These are phyloP conservation scores for Thermothielavioides terrestris DNA, from an alignment of 495 filamentous ascomycete genomes.

Conservation along the genomic window DNA sequence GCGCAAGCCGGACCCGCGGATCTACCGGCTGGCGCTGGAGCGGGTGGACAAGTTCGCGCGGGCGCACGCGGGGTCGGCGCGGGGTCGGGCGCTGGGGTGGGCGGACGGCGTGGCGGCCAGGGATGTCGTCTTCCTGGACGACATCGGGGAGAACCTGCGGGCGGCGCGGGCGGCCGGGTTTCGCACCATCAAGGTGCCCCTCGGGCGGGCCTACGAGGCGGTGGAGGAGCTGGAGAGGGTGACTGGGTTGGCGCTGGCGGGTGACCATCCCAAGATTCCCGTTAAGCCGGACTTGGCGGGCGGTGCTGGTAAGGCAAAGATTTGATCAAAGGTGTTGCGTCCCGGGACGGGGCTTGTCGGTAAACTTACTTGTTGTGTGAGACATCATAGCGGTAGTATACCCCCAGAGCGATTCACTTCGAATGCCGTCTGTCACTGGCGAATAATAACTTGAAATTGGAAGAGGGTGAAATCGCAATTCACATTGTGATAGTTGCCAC, in stretches of 20 bases:
- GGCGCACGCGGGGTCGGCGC: constrained; percentile 28
- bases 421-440: neutral
- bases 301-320: constrained; percentile 30
- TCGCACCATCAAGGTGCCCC: constrained; percentile 69
- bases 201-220: constrained; percentile 72
- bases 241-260: constrained; percentile 41
- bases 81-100: constrained; percentile 38
- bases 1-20: constrained; percentile 74
- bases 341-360: neutral
- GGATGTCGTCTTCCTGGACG: constrained; percentile 85
- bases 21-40: constrained; percentile 66
- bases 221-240: constrained; percentile 44
- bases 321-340: constrained; percentile 16
- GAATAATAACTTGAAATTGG: too few relatives aligned
- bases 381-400: too few relatives aligned
- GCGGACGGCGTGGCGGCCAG: constrained; percentile 46
- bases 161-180: constrained; percentile 67
- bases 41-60: constrained; percentile 53
- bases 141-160: constrained; percentile 92
- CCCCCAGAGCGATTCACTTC: neutral
- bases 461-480: too few relatives aligned
- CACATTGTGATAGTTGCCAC: too few relatives aligned
- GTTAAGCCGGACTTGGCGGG: constrained; percentile 28
- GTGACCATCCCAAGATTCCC: constrained; percentile 37
- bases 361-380: too few relatives aligned